phyloP scores from a whole-genome alignment of 352 stramenopile species.

The Pythium oligandrum region DNA sequence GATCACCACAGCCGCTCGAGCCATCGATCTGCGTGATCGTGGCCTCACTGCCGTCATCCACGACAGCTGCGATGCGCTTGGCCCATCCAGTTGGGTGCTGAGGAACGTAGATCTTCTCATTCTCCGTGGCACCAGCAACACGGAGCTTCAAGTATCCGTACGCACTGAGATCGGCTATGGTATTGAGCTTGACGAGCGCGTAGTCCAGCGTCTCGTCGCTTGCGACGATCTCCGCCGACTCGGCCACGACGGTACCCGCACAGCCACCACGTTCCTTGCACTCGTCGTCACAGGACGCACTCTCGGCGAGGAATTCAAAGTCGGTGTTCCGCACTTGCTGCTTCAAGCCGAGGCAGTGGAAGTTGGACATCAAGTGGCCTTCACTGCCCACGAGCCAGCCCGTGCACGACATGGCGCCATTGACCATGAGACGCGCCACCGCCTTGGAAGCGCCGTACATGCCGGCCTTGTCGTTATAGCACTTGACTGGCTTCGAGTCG shows the following conservation, averaged over 20 bases:
- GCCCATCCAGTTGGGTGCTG: constrained; percentile 13
- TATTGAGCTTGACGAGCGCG: constrained; percentile 25
- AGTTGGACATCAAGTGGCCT: constrained; percentile 28
- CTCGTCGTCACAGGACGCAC: constrained; percentile 32
- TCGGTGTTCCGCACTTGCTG: constrained; percentile 10
- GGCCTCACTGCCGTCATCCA: constrained; percentile 14
- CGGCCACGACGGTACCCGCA: constrained; percentile 12
- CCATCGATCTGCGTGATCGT: constrained; percentile 9
- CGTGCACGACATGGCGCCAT: constrained; percentile 15
- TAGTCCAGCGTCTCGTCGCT: constrained; percentile 17
- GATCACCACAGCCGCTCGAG: constrained; percentile 11
- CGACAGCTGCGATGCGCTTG: constrained; percentile 14
- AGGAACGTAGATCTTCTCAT: constrained; percentile 13
- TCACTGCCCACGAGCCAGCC: constrained; percentile 22
- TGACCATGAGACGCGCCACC: constrained; percentile 23
- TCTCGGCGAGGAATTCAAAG: constrained; percentile 17
- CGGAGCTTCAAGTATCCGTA: constrained; percentile 16
- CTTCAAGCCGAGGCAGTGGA: constrained; percentile 19
- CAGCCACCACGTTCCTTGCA: constrained; percentile 42
- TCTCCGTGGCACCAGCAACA: constrained; percentile 6
- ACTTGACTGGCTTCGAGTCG: constrained; percentile 20
- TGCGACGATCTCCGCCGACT: constrained; percentile 11
- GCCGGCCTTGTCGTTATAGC: constrained; percentile 13
- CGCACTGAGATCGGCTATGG: constrained; percentile 11
- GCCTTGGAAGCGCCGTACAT: constrained; percentile 10